Conservation (phyloP, 768 basidiomycete species). For the Trametes sanguinea region DNA sequence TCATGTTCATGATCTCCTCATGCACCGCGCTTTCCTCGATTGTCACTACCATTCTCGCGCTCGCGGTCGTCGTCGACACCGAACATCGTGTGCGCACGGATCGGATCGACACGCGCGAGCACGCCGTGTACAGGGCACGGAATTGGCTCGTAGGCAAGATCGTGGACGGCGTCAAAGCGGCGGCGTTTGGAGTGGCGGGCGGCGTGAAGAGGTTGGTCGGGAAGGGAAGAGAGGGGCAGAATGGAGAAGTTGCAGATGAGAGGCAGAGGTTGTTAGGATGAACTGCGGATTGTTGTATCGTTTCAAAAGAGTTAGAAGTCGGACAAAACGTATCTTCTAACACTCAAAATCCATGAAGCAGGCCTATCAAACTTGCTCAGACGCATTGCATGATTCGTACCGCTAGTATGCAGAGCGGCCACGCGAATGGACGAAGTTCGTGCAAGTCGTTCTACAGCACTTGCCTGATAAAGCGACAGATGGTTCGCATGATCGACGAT, state of each 20-base stretch:
- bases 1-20: slow-evolving; percentile 92
- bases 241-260: slow-evolving; percentile 18
- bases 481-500: not conserved
- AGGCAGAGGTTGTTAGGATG: slow-evolving; percentile 29
- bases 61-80: slow-evolving; percentile 64
- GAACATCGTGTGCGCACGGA: slow-evolving; percentile 67
- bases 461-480: not conserved
- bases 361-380: no score
- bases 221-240: slow-evolving; percentile 13
- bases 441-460: slow-evolving; percentile 1
- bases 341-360: no score
- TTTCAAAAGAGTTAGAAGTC: no score
- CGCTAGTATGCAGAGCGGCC: no score
- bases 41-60: slow-evolving; percentile 58
- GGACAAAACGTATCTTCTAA: no score
- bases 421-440: no score
- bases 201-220: slow-evolving; percentile 10
- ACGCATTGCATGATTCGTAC: no score
- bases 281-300: not conserved
- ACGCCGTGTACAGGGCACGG: slow-evolving; percentile 32
- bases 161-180: slow-evolving; percentile 5
- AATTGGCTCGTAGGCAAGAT: slow-evolving; percentile 33
- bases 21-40: slow-evolving; percentile 73
- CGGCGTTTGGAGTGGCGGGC: not conserved
- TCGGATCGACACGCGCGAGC: slow-evolving; percentile 47